Evolutionary conservation across 129 eudicot species (phyloP).

Genomic region (Sambucus nigra): DNA sequence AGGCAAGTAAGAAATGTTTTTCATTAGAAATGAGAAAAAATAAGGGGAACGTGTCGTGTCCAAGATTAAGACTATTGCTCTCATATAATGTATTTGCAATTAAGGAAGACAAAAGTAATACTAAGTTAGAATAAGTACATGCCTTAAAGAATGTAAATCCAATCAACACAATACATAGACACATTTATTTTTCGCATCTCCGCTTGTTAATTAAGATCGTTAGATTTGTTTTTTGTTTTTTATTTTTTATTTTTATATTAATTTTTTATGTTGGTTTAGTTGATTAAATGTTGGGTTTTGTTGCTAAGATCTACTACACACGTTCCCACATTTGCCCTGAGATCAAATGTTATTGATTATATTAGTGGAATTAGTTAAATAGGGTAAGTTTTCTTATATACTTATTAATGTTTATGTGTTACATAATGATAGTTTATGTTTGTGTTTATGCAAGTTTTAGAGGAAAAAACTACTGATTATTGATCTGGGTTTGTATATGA

Average conservation of each 20-base stretch:
- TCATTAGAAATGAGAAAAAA: too few species aligned
- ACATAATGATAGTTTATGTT: background rate
- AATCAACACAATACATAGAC: too few species aligned
- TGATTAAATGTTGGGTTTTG: background rate
- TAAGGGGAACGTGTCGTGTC: too few species aligned
- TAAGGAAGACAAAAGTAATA: too few species aligned
- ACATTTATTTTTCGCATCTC: too few species aligned
- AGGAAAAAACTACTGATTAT: constrained; percentile 70
- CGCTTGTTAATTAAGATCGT: constrained; percentile 29
- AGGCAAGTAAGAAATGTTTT: too few species aligned
- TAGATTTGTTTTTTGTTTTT: too few species aligned
- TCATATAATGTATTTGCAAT: too few species aligned
- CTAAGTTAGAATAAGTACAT: too few species aligned
- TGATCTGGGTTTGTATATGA: constrained; percentile 80
- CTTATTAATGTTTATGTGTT: background rate
- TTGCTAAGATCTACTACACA: constrained; percentile 19
- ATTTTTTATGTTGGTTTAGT: background rate
- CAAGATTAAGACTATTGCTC: too few species aligned
- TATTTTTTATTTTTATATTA: background rate
- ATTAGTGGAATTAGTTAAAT: constrained; percentile 30
- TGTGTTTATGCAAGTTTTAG: constrained; percentile 31
- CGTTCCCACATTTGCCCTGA: constrained; percentile 15
- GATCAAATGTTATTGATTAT: constrained; percentile 19
- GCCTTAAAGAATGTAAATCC: too few species aligned
- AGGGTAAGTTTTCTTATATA: constrained; percentile 14